Percentiles rank a stretch among this genome's conserved stretches.
phyloP scores from a whole-genome alignment of 2,329 filamentous ascomycete species.

The Colletotrichum costaricense region DNA sequence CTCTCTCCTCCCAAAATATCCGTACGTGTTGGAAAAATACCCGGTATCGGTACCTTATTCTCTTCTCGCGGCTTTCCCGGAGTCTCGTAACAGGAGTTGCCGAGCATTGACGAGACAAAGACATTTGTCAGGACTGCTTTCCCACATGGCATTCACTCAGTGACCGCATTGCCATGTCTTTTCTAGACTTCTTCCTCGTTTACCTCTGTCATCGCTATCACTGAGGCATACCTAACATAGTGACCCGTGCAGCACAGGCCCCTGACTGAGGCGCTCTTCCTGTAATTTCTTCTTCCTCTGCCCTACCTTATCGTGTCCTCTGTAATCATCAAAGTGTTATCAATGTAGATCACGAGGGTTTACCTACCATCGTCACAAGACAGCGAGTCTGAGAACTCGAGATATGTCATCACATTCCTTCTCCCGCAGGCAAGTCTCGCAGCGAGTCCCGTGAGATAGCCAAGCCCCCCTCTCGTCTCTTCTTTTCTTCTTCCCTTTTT shows the following conservation, averaged over 20 bases:
- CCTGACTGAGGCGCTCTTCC: not conserved
- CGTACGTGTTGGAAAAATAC: not conserved
- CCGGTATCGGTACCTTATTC: no score
- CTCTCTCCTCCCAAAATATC: not conserved
- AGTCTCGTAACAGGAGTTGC: constrained; percentile 5
- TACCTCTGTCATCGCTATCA: not conserved
- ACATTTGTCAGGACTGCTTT: constrained; percentile 19
- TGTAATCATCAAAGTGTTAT: not conserved
- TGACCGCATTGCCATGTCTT: not conserved
- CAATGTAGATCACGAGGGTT: constrained; percentile 1
- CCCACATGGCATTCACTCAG: constrained; percentile 9
- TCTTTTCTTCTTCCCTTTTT: constrained; percentile 1
- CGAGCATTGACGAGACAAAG: constrained; percentile 20
- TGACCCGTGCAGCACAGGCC: not conserved
- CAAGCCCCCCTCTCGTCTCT: constrained; percentile 16
- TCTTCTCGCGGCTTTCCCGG: not conserved
- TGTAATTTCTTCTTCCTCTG: constrained; percentile 12
- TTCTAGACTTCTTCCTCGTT: not conserved
- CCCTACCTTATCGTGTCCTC: not conserved
- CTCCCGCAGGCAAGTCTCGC: constrained; percentile 15
- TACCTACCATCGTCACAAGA: constrained; percentile 9
- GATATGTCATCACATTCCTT: constrained; percentile 9
- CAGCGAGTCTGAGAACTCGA: not conserved
- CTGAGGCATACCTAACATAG: not conserved
- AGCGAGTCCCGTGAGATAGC: constrained; percentile 22